phyloP scores from a whole-genome alignment of 371 early-diverging fungal genomes.

The Funneliformis caledonium region DNA sequence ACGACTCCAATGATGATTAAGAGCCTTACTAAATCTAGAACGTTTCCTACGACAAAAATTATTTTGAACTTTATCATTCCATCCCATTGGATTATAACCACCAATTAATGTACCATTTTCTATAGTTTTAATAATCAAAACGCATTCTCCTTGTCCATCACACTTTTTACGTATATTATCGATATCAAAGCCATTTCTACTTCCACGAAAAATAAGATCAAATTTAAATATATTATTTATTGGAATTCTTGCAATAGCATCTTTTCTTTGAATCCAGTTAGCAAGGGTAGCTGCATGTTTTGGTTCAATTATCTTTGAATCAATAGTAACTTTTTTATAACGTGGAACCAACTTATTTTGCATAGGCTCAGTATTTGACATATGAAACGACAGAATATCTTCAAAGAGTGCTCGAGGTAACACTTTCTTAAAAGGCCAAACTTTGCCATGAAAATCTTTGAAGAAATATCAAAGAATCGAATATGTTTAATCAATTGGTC shows the following conservation, averaged over 20 bases:
- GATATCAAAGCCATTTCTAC: not conserved
- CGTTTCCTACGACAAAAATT: no score
- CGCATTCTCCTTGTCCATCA: not conserved
- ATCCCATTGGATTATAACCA: constrained; percentile 25
- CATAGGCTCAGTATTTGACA: not conserved
- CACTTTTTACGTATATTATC: not conserved
- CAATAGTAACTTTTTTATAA: not conserved
- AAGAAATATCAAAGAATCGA: not conserved
- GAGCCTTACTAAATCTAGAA: no score
- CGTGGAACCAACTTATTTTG: not conserved
- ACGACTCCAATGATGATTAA: no score
- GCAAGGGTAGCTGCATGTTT: constrained; percentile 21
- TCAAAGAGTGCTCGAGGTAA: not conserved
- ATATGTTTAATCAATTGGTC: not conserved
- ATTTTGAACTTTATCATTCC: no score
- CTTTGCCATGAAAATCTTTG: not conserved
- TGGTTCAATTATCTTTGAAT: constrained; percentile 25
- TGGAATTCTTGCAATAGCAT: not conserved
- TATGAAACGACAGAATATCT: not conserved
- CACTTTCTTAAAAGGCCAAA: not conserved
- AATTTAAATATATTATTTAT: not conserved
- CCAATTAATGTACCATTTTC: constrained; percentile 20
- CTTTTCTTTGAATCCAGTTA: not conserved
- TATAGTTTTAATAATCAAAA: constrained; percentile 2
- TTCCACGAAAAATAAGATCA: constrained; percentile 23